Base-by-base conservation (phyloP, 257 asterid species). In the Fraxinus excelsior region DNA sequence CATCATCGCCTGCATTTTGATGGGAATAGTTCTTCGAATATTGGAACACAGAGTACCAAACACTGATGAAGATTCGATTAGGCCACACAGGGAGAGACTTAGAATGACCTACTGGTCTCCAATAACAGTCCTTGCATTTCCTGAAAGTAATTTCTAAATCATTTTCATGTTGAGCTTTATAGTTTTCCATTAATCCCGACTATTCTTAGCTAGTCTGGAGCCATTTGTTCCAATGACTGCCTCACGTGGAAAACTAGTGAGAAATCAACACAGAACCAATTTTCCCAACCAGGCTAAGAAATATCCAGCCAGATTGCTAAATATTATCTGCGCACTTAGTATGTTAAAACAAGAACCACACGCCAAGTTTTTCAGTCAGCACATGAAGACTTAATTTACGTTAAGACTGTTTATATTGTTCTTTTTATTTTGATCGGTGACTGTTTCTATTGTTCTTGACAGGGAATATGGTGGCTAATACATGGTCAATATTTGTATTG, bases 401-500 rank as follows among this genome's bases (percentile, higher is more conserved):
- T 3, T 18, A 46, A 32, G 58, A 51, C 60, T 53, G 25, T 18
- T 21, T 34, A 0, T 75, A 32, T 37, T 75, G 6, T 10, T 71
- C 14, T 75, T 66, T n/a, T n/a, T n/a, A n/a, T n/a, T n/a, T n/a
- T n/a, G n/a, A n/a, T n/a, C n/a, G n/a, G n/a, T n/a, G 58, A 51
- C 60, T 53, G 25, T 18, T 21, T 34, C 0, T 75, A 32, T 37
- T 75, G 6, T 10, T 71, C 14, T 75, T 66, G 51, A 32, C 85
- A 89, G 94, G 91, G 73, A 86, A 82, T 29, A 86, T 83, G 86
- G 94, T 87, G 69, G 76, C 85, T 0, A 91, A 81, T 72, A 85
- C 76, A 67, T 87, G 92, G 94, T 82, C 96, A 0, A 34, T 79
- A 69, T 71, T 91, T 38, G 91, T 89, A 5, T 56, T 70, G 37